Conservation (phyloP, 371 early-diverging fungal species). For the Haplosporangium sp. region DNA sequence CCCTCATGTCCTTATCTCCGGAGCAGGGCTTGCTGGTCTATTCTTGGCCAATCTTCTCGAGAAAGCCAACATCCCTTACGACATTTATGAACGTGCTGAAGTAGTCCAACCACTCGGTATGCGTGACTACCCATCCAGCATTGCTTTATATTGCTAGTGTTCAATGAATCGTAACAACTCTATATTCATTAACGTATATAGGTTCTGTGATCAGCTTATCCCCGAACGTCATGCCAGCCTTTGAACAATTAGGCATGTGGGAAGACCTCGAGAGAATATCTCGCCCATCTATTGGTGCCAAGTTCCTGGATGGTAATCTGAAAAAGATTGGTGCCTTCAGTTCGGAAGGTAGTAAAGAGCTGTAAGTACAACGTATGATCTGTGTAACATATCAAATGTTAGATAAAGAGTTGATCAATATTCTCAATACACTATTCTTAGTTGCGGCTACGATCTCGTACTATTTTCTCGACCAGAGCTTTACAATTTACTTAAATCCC, state of each 20-base stretch:
- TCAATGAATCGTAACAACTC: not conserved
- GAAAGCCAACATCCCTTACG: constrained; percentile 9
- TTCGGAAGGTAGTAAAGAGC: not conserved
- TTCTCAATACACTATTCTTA: not conserved
- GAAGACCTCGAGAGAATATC: not conserved
- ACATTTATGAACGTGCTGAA: constrained; percentile 12
- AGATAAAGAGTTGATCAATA: too few species aligned
- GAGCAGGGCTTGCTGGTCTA: not conserved
- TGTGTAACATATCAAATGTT: not conserved
- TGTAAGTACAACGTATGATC: too few species aligned
- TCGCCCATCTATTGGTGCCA: not conserved
- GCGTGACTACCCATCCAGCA: not conserved
- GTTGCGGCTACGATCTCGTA: constrained; percentile 10
- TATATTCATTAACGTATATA: not conserved
- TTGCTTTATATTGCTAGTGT: not conserved
- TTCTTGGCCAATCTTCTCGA: constrained; percentile 19
- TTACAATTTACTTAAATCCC: constrained; percentile 9
- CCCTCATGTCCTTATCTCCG: too few species aligned
- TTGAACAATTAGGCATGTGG: not conserved
- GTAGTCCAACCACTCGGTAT: constrained; percentile 13
- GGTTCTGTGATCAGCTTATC: not conserved
- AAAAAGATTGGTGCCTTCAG: not conserved
- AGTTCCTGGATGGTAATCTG: not conserved
- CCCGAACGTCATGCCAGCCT: not conserved
- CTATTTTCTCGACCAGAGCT: constrained; percentile 13